Conservation (phyloP, 176 grass and related monocot species). For the Aegilops speltoides region DNA sequence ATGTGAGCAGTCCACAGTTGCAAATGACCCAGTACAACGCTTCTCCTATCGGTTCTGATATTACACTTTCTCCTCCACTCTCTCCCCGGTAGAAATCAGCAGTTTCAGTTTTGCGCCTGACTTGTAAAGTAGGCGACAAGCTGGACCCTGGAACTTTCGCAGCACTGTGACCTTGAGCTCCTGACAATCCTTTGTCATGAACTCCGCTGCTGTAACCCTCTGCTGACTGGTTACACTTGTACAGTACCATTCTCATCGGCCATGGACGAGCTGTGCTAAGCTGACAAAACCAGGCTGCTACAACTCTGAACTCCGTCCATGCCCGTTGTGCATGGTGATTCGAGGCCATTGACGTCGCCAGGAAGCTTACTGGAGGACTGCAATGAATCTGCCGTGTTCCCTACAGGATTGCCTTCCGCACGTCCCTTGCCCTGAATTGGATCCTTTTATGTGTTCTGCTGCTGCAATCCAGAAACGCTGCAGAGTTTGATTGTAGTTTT, state of each 20-base stretch:
- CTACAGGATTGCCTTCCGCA: background rate
- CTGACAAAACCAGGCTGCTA: background rate
- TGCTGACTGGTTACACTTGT: background rate
- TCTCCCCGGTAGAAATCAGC: background rate
- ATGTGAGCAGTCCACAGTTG: background rate
- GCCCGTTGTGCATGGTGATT: background rate
- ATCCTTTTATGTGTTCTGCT: background rate
- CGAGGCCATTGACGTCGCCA: background rate
- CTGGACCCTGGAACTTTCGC: background rate
- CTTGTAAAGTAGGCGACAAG: background rate
- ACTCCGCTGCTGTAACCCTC: background rate
- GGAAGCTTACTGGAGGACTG: background rate
- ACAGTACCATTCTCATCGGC: background rate
- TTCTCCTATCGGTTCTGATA: background rate
- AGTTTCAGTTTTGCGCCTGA: background rate
- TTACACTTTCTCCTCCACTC: background rate
- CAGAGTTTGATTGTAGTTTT: background rate
- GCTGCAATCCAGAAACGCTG: background rate
- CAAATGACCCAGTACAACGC: background rate
- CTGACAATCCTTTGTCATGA: background rate
- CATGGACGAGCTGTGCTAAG: background rate
- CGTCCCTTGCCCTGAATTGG: background rate
- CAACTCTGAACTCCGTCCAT: background rate
- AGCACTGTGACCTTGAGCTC: no score
- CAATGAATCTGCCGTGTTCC: background rate